phyloP scores from a whole-genome alignment of 2,329 filamentous ascomycete species.

The Epichloe glyceriae region DNA sequence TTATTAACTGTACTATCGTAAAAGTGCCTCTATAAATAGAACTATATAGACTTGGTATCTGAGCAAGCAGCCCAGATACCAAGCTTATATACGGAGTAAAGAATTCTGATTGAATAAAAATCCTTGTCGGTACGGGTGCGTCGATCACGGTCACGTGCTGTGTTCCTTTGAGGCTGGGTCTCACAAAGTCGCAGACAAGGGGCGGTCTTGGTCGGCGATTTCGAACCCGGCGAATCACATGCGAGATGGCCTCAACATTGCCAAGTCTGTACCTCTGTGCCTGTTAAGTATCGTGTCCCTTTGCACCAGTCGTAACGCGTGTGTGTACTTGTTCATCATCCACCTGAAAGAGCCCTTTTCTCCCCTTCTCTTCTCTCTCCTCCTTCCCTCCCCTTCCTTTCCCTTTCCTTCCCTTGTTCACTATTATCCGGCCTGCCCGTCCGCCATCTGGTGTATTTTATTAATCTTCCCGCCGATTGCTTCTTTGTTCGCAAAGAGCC shows the following conservation, averaged over 20 bases:
- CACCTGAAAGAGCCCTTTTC: neutral
- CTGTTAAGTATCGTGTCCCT: neutral
- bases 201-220: neutral
- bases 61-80: too few relatives aligned
- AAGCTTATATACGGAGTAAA: too few relatives aligned
- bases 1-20: too few relatives aligned
- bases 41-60: too few relatives aligned
- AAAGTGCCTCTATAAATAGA: too few relatives aligned
- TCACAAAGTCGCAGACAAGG: neutral
- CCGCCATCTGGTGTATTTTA: constrained; percentile 10
- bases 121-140: too few relatives aligned
- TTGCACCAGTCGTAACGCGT: neutral
- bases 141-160: constrained; percentile 4
- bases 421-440: constrained; percentile 10
- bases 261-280: too few relatives aligned
- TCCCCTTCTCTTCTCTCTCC: constrained; percentile 8
- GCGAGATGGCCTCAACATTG: constrained; percentile 6
- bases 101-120: too few relatives aligned
- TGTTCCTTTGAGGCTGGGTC: neutral
- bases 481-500: neutral
- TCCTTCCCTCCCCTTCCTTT: constrained; percentile 8
- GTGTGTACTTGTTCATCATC: constrained; percentile 2
- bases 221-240: constrained; percentile 20
- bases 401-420: constrained; percentile 10
- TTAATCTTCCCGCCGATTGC: constrained; percentile 6